A percentile compares a stretch with the other conserved stretches of the same genome.
Evolutionary conservation across 805 yeast genomes (phyloP).

Genomic region (Myxozyma vanderwaltii): DNA sequence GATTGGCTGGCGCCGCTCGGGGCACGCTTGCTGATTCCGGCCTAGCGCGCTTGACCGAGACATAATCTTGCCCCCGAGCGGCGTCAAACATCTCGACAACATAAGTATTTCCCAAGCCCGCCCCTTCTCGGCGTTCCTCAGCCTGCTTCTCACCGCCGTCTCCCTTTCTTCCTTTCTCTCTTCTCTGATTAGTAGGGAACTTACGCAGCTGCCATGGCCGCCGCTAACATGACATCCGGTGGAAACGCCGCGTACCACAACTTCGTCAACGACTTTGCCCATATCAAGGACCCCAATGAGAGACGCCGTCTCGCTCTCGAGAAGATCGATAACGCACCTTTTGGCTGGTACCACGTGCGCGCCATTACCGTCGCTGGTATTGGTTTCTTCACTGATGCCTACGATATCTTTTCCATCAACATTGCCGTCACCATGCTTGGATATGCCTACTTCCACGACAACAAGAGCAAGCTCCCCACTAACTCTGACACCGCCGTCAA

Average conservation of each 20-base stretch:
- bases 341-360: conserved; percentile 59
- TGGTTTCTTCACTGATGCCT: conserved; percentile 90
- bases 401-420: conserved; percentile 89
- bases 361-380: conserved; percentile 60
- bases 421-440: conserved; percentile 77
- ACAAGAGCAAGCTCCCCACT: conserved; percentile 55
- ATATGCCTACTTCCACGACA: conserved; percentile 71
- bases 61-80: neutral
- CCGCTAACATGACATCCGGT: conserved; percentile 40
- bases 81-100: neutral
- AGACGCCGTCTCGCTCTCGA: conserved; percentile 62
- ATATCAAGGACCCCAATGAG: conserved; percentile 59
- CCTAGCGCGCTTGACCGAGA: neutral
- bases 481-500: conserved; percentile 77
- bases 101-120: conserved; percentile 1
- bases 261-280: conserved; percentile 56
- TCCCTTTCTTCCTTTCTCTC: neutral
- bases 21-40: conserved; percentile 5
- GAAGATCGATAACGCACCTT: conserved; percentile 59
- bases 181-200: neutral
- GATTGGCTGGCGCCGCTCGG: conserved; percentile 7
- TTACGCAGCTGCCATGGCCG: conserved; percentile 6
- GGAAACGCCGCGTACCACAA: conserved; percentile 64
- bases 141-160: neutral
- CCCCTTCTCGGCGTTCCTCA: neutral